A percentile compares a stretch with the other conserved stretches of the same genome.
Conservation (phyloP, 164 flowering plant species). For the Dillenia turbinata region DNA sequence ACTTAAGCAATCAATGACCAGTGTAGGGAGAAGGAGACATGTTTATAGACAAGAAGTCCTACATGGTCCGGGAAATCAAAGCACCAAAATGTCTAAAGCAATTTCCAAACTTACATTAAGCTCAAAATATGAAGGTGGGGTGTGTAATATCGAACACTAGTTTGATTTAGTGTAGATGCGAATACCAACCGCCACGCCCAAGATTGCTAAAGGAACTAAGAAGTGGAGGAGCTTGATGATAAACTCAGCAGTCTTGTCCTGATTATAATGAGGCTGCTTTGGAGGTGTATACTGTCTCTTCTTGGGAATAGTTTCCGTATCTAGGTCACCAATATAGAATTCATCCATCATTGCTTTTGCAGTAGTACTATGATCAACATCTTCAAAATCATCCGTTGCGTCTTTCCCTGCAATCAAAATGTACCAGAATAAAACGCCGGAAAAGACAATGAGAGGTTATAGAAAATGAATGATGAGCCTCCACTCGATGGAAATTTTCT, state of each 20-base stretch:
- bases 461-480: no score
- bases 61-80: not conserved
- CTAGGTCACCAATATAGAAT: conserved; percentile 56
- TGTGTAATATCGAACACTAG: conserved; percentile 2
- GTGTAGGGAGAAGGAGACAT: no score
- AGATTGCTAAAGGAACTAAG: conserved; percentile 41
- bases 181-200: conserved; percentile 41
- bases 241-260: conserved; percentile 47
- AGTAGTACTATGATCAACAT: conserved; percentile 68
- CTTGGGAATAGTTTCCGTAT: conserved; percentile 38
- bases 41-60: not conserved
- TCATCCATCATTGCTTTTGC: conserved; percentile 69
- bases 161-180: conserved; percentile 35
- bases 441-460: no score
- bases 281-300: conserved; percentile 46
- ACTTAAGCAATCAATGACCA: no score
- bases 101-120: no score
- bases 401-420: conserved; percentile 52
- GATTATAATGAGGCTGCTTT: conserved; percentile 52
- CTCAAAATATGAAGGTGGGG: not conserved
- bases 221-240: conserved; percentile 42
- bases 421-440: no score
- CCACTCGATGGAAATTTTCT: no score
- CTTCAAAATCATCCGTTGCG: conserved; percentile 87
- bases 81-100: not conserved